Percentiles rank a stretch among this genome's conserved stretches.
phyloP scores from a whole-genome alignment of 2,329 filamentous ascomycete species.

The Laburnicola sp. region DNA sequence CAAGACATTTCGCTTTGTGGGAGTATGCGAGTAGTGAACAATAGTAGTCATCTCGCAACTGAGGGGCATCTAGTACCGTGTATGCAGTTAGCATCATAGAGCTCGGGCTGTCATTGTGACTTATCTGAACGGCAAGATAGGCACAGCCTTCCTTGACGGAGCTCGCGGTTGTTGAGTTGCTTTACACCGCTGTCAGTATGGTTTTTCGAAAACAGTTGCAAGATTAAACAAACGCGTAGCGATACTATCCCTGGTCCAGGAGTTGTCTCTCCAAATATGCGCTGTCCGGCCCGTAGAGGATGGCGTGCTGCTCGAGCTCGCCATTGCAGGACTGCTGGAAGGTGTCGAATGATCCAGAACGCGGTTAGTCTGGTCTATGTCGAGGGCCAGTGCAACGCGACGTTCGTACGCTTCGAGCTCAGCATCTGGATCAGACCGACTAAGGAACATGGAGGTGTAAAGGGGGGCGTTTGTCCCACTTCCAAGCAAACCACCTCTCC shows the following conservation, averaged over 20 bases:
- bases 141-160: slow-evolving; percentile 53
- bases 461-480: slow-evolving; percentile 73
- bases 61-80: slow-evolving; percentile 83
- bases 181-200: slow-evolving; percentile 10
- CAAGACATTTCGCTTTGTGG: slow-evolving; percentile 70
- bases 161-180: slow-evolving; percentile 31
- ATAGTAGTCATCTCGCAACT: slow-evolving; percentile 93
- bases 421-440: slow-evolving; percentile 56
- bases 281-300: slow-evolving; percentile 11
- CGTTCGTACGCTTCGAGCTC: slow-evolving; percentile 70
- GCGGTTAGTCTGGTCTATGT: slow-evolving; percentile 70
- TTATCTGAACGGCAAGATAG: slow-evolving; percentile 76
- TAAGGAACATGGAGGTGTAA: slow-evolving; percentile 61
- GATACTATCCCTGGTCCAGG: slow-evolving; percentile 45
- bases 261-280: slow-evolving; percentile 47
- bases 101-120: slow-evolving; percentile 28
- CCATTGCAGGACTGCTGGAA: slow-evolving; percentile 6
- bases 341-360: slow-evolving; percentile 56
- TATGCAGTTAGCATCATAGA: slow-evolving; percentile 35
- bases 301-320: slow-evolving; percentile 9
- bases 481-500: slow-evolving; percentile 65
- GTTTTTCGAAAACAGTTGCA: background rate
- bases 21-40: slow-evolving; percentile 90
- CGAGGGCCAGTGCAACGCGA: slow-evolving; percentile 76
- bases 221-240: slow-evolving; percentile 37